Base-by-base conservation (phyloP, 2,329 filamentous ascomycete genomes). In the Aspergillus sp. region DNA sequence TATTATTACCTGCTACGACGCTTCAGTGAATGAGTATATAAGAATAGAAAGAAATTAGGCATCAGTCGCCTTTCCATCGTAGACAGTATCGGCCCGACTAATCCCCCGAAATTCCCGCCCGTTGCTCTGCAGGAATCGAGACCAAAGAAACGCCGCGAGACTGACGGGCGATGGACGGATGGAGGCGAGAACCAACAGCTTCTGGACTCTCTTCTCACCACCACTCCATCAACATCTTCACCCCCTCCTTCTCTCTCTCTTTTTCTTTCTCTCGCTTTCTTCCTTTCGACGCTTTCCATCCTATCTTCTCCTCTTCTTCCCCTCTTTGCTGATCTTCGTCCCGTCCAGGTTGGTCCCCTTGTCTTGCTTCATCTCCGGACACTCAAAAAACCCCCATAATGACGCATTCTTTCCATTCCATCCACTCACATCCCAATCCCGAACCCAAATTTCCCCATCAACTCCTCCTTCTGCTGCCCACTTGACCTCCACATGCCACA, bases 401-500 rank as follows among this genome's bases (percentile, higher is more conserved):
- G 62, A 65, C 62, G 62, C 62, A 65, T 64, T 60, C 52, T 53
- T 58, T 50, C 51, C 52, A 50, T 42, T 40, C 40, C 38, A 34
- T 38, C 43, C 37, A 33, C 35, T 43, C 45, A 40, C 43, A 46
- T 40, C 45, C 42, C 43, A 30, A 36, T 39, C 39, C 37, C 39
- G 34, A 39, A 47, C 44, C 48, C 50, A 52, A 50, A 51, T 36
- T 42, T 48, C 37, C 39, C 33, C 41, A 46, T 43, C 53, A 51
- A 49, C 54, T 51, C 49, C 49, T 53, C 40, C 47, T 44, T 36
- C 40, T 33, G 38, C 36, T 42, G 19, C 31, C 41, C 37, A 44
- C 42, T 32, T 31, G 41, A 43, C 53, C 49, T 60, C 56, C 60
- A 58, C 56, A 57, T 57, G 40, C 45, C 50, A 19, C 19, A 19